phyloP scores from a whole-genome alignment of 1,284 basidiomycete species.

The Apiotrichum laibachii region DNA sequence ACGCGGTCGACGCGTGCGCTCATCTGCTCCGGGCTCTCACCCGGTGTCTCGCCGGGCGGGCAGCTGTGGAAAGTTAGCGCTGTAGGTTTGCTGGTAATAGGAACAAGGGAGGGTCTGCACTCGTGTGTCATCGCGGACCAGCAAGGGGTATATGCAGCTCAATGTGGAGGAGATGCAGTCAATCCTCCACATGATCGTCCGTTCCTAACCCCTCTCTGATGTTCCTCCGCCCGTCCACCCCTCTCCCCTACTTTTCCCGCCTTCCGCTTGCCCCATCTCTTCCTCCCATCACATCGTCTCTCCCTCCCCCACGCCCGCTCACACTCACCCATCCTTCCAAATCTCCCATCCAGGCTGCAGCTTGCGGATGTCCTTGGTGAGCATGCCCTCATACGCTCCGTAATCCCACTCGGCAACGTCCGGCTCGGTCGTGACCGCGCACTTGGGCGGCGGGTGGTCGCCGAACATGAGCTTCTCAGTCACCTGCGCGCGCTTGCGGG shows the following conservation, averaged over 20 bases:
- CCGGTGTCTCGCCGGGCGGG: slow-evolving; percentile 61
- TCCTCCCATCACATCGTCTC: slow-evolving; percentile 62
- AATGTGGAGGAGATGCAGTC: no score
- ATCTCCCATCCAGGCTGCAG: slow-evolving; percentile 69
- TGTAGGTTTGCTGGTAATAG: no score
- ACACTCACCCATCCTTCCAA: slow-evolving; percentile 71
- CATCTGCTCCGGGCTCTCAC: slow-evolving; percentile 80
- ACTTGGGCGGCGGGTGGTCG: slow-evolving; percentile 33
- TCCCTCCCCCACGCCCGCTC: slow-evolving; percentile 77
- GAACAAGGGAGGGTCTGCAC: no score
- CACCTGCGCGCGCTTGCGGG: slow-evolving; percentile 73
- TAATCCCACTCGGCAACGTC: slow-evolving; percentile 75
- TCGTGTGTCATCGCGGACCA: no score
- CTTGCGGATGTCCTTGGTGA: slow-evolving; percentile 68
- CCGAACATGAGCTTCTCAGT: slow-evolving; percentile 71
- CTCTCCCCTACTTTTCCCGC: no score
- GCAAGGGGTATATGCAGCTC: no score
- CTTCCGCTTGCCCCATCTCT: no score
- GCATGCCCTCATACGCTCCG: slow-evolving; percentile 81
- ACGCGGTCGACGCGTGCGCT: slow-evolving; percentile 69
- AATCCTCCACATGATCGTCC: no score
- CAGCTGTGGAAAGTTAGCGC: slow-evolving; percentile 58
- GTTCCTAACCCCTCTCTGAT: no score
- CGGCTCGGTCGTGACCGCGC: slow-evolving; percentile 38
- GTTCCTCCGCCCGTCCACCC: no score